phyloP scores from a whole-genome alignment of 495 filamentous ascomycete genomes.

The Aspergillus sclerotiicarbonarius region DNA sequence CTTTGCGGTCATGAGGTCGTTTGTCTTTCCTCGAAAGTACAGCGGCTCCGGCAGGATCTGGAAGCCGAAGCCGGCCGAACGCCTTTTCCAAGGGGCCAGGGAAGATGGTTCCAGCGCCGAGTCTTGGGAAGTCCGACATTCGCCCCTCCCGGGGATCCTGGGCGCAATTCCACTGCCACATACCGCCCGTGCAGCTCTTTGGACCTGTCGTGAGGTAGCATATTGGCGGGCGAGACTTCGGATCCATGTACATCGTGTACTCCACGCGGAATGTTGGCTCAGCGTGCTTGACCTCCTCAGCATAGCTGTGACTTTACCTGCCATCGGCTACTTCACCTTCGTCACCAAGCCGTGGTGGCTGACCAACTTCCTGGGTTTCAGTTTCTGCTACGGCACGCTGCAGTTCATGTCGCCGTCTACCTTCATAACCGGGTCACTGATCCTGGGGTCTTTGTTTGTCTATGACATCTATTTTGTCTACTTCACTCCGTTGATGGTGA shows the following conservation, averaged over 20 bases:
- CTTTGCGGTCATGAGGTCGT: constrained; percentile 60
- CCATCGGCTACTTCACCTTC: constrained; percentile 67
- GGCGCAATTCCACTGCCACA: constrained; percentile 41
- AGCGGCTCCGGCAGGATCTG: constrained; percentile 32
- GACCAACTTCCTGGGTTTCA: constrained; percentile 84
- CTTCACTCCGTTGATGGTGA: constrained; percentile 95
- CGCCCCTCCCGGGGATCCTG: constrained; percentile 55
- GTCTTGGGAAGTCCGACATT: constrained; percentile 23
- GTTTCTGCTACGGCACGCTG: constrained; percentile 78
- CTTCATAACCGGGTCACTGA: constrained; percentile 75
- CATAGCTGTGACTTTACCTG: constrained; percentile 53
- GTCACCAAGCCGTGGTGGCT: constrained; percentile 72
- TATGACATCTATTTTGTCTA: constrained; percentile 99
- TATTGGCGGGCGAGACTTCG: constrained; percentile 50
- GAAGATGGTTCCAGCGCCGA: constrained; percentile 9
- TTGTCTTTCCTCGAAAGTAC: constrained; percentile 68
- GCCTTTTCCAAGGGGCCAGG: constrained; percentile 23
- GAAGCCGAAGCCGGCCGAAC: constrained; percentile 35
- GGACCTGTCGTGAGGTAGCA: constrained; percentile 45
- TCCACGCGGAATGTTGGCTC: constrained; percentile 44
- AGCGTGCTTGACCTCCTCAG: constrained; percentile 59
- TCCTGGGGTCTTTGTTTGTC: constrained; percentile 77
- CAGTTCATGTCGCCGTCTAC: constrained; percentile 88
- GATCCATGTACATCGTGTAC: constrained; percentile 40
- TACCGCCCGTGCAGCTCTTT: constrained; percentile 33